Evolutionary conservation across 345 rosid genomes (phyloP).

Genomic region (Laguncularia racemosa): DNA sequence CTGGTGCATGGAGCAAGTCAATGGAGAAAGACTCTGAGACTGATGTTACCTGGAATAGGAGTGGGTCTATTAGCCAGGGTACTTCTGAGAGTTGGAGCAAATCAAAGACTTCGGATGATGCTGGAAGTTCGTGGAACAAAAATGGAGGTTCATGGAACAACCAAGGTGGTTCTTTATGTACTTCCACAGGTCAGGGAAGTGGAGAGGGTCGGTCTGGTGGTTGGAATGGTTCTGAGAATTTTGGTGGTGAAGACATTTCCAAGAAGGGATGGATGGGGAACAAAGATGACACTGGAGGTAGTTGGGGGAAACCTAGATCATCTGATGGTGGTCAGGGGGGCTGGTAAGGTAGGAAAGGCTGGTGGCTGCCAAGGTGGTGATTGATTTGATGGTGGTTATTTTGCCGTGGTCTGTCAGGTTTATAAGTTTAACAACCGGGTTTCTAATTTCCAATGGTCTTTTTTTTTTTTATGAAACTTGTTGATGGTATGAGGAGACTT

Average conservation of each 20-base stretch:
- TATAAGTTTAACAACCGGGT: not conserved
- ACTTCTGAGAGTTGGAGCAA: constrained; percentile 4
- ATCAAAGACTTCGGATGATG: not conserved
- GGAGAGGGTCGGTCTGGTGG: constrained; percentile 12
- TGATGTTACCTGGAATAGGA: not conserved
- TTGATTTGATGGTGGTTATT: constrained; percentile 9
- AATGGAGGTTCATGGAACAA: constrained; percentile 1
- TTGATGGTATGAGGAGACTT: not conserved
- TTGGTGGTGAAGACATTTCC: too few relatives aligned
- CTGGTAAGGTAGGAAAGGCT: not conserved
- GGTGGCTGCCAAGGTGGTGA: not conserved
- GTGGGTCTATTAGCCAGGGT: constrained; percentile 3
- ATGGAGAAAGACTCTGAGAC: too few relatives aligned
- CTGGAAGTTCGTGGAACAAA: not conserved
- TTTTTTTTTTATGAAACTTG: not conserved
- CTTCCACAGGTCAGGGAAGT: constrained; percentile 7
- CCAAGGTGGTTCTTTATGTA: not conserved
- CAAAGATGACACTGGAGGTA: not conserved
- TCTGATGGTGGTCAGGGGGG: constrained; percentile 4
- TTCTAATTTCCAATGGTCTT: not conserved
- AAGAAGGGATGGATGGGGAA: constrained; percentile 7
- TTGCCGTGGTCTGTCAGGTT: not conserved
- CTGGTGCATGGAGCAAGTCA: constrained; percentile 1
- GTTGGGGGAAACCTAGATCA: constrained; percentile 4
- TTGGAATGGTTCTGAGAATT: too few relatives aligned